Percentiles rank a stretch among this genome's conserved stretches.
Conservation (phyloP, 495 filamentous ascomycete species). For the Neurospora sp. region DNA sequence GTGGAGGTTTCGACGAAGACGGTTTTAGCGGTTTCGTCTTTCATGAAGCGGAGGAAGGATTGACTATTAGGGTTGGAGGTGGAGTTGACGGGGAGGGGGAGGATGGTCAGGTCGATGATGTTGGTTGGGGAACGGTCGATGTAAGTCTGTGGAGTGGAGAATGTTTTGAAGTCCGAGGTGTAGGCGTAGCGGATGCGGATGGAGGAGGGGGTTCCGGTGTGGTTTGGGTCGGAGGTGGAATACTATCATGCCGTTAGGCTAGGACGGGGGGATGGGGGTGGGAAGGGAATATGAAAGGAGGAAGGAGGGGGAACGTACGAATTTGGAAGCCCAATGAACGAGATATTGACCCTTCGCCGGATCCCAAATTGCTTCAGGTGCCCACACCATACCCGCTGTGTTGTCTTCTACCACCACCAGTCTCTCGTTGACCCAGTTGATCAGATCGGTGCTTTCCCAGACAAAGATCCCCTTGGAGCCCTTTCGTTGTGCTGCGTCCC, state of each 20-base stretch:
- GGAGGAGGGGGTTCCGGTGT: slow-evolving; percentile 31
- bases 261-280: too few relatives aligned
- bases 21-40: slow-evolving; percentile 41
- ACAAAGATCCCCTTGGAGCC: slow-evolving; percentile 42
- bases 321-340: slow-evolving; percentile 45
- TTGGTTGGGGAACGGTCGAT: slow-evolving; percentile 35
- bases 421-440: slow-evolving; percentile 38
- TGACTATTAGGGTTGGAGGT: neutral
- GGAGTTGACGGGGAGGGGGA: slow-evolving; percentile 19
- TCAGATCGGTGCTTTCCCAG: slow-evolving; percentile 42
- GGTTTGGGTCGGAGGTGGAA: slow-evolving; percentile 21
- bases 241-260: too few relatives aligned
- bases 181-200: slow-evolving; percentile 35
- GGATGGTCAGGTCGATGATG: slow-evolving; percentile 35
- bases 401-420: slow-evolving; percentile 38
- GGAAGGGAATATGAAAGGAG: too few relatives aligned
- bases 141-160: slow-evolving; percentile 30
- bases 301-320: slow-evolving; percentile 20
- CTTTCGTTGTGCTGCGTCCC: slow-evolving; percentile 41
- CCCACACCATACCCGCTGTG: slow-evolving; percentile 47
- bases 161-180: slow-evolving; percentile 34
- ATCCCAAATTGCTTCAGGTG: slow-evolving; percentile 45
- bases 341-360: slow-evolving; percentile 38
- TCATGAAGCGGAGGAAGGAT: slow-evolving; percentile 40
- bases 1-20: slow-evolving; percentile 39